Percentiles rank a stretch among this genome's conserved stretches.
phyloP scores from a whole-genome alignment of 208 protist species.

The Crithidia sp. region DNA sequence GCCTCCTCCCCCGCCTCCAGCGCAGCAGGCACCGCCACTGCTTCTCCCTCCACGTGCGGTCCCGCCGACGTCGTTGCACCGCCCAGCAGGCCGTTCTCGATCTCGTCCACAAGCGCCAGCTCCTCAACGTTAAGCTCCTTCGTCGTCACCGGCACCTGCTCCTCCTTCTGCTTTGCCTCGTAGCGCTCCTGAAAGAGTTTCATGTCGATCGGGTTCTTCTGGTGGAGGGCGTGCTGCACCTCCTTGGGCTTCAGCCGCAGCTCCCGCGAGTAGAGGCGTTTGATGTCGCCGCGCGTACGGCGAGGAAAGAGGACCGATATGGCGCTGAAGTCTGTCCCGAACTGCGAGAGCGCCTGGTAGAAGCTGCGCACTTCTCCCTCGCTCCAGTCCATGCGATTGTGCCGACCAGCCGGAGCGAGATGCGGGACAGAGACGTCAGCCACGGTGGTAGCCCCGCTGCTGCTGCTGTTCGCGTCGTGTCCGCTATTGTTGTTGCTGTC shows the following conservation, averaged over 20 bases:
- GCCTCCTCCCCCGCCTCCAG: conserved; percentile 20
- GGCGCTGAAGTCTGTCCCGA: conserved; percentile 89
- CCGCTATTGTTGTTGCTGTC: background rate
- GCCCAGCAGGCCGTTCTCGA: conserved; percentile 39
- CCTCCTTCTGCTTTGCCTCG: conserved; percentile 42
- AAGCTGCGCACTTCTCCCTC: conserved; percentile 78
- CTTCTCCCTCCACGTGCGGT: conserved; percentile 3
- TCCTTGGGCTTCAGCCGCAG: conserved; percentile 56
- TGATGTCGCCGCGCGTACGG: conserved; percentile 72
- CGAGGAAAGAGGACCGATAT: conserved; percentile 80
- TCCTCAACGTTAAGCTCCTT: conserved; percentile 40
- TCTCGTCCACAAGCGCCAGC: conserved; percentile 69
- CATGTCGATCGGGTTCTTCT: conserved; percentile 69
- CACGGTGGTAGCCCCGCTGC: background rate
- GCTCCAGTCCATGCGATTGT: conserved; percentile 67
- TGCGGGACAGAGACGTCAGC: background rate
- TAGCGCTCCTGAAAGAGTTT: conserved; percentile 58
- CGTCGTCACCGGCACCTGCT: conserved; percentile 17
- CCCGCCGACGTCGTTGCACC: background rate
- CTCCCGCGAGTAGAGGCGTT: conserved; percentile 85
- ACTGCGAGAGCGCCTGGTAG: conserved; percentile 86
- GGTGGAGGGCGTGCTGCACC: conserved; percentile 59
- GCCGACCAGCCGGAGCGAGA: conserved; percentile 4
- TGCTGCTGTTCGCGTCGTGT: background rate
- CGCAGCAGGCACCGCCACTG: conserved; percentile 3